These are phyloP conservation scores for Mercurialis annua DNA, from an alignment of 345 rosid genomes.

Conservation along the genomic window DNA sequence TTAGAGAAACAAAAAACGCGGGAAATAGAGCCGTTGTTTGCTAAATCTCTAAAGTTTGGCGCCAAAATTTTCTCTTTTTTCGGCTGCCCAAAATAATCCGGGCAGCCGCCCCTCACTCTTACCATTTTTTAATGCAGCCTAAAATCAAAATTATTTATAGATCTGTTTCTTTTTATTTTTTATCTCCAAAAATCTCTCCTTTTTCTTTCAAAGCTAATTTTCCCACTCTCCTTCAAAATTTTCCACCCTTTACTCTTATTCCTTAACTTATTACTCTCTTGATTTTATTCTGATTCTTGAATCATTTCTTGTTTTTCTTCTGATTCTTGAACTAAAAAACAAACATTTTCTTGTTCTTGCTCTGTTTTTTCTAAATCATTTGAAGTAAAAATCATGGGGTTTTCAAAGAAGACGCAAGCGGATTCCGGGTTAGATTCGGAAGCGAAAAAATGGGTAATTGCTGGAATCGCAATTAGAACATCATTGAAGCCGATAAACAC, in stretches of 20 bases:
- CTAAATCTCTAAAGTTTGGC: constrained; percentile 24
- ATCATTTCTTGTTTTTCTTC: constrained; percentile 18
- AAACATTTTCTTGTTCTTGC: constrained; percentile 2
- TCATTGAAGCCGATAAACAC: constrained; percentile 70
- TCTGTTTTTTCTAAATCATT: constrained; percentile 9
- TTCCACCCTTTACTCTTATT: constrained; percentile 39
- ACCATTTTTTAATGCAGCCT: background rate
- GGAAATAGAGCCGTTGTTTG: constrained; percentile 48
- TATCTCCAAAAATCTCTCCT: constrained; percentile 2
- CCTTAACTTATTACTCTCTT: constrained; percentile 14
- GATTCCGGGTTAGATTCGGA: constrained; percentile 56
- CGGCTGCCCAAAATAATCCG: constrained; percentile 34
- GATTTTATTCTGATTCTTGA: constrained; percentile 27
- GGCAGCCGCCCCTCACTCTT: constrained; percentile 31
- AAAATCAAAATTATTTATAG: background rate
- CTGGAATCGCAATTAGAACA: constrained; percentile 56
- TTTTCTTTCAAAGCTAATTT: constrained; percentile 15
- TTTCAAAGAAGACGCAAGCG: constrained; percentile 58
- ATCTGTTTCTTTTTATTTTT: constrained; percentile 13
- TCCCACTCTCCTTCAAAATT: constrained; percentile 1
- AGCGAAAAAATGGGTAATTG: constrained; percentile 72
- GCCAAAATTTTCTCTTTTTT: constrained; percentile 26
- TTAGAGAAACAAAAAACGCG: constrained; percentile 18
- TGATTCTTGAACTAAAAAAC: constrained; percentile 20
- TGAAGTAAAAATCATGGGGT: constrained; percentile 48